These are phyloP conservation scores for Eimeria zaria DNA, from an alignment of 169 alveolate genomes.

Conservation along the genomic window DNA sequence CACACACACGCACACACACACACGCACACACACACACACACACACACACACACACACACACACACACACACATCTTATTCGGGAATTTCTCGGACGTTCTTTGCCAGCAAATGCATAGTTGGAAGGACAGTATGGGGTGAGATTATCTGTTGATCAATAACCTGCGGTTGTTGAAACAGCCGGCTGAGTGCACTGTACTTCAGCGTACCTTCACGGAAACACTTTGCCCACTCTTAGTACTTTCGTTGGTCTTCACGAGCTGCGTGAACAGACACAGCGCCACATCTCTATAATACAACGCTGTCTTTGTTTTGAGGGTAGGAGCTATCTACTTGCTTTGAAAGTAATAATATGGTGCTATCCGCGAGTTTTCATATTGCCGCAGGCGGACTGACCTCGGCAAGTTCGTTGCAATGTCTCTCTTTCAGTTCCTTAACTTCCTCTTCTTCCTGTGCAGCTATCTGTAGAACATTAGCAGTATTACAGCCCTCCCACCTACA, in stretches of 20 bases:
- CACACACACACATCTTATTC: background rate
- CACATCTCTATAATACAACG: background rate
- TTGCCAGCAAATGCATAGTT: background rate
- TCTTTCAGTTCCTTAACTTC: constrained; percentile 51
- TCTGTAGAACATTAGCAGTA: background rate
- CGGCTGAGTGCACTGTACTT: background rate
- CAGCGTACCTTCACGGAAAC: constrained; percentile 18
- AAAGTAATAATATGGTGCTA: background rate
- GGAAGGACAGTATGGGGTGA: background rate
- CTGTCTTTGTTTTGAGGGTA: background rate
- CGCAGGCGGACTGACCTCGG: constrained; percentile 21
- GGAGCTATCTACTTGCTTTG: too few species aligned
- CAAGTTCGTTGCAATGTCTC: constrained; percentile 59
- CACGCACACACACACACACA: too few species aligned
- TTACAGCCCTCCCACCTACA: background rate
- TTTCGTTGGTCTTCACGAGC: constrained; percentile 18
- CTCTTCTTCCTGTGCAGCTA: constrained; percentile 16
- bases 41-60: too few species aligned
- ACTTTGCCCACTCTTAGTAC: background rate
- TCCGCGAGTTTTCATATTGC: background rate
- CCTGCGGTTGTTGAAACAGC: background rate
- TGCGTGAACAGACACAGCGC: background rate
- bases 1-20: too few species aligned
- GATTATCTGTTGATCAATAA: background rate
- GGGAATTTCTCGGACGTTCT: background rate